A percentile compares a stretch with the other conserved stretches of the same genome.
phyloP scores from a whole-genome alignment of 768 basidiomycete genomes.

The Chlorophyllum brunneum region DNA sequence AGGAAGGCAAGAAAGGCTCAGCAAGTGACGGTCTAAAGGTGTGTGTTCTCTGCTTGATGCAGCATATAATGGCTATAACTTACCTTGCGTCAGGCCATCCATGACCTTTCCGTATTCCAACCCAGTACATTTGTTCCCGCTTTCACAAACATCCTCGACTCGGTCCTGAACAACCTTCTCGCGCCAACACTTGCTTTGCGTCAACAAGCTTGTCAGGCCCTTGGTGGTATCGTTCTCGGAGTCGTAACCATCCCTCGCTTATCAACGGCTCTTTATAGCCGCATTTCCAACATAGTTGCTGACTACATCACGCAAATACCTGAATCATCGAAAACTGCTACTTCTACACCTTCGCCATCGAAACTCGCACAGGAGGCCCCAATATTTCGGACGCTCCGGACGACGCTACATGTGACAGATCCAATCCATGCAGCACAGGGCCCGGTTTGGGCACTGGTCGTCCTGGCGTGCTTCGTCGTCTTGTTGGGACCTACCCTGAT shows the following conservation, averaged over 20 bases:
- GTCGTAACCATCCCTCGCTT: slow-evolving; percentile 44
- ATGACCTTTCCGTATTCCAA: slow-evolving; percentile 61
- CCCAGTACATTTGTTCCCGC: slow-evolving; percentile 67
- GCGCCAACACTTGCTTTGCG: slow-evolving; percentile 64
- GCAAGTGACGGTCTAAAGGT: slow-evolving; percentile 77
- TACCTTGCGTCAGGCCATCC: slow-evolving; percentile 52
- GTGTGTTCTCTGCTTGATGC: slow-evolving; percentile 18
- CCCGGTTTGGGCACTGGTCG: slow-evolving; percentile 73
- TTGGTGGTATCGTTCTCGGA: slow-evolving; percentile 64
- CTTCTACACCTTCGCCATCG: slow-evolving; percentile 22
- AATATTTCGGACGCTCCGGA: slow-evolving; percentile 65
- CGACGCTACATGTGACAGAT: slow-evolving; percentile 52
- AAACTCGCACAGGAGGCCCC: slow-evolving; percentile 36
- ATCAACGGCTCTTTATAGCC: slow-evolving; percentile 36
- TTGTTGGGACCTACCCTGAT: slow-evolving; percentile 58
- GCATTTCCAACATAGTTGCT: slow-evolving; percentile 46
- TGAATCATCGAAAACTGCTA: slow-evolving; percentile 27
- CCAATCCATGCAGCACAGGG: slow-evolving; percentile 66
- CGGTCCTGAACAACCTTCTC: slow-evolving; percentile 59
- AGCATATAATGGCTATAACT: slow-evolving; percentile 4
- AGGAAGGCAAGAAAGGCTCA: slow-evolving; percentile 87
- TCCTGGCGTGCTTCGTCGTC: slow-evolving; percentile 61
- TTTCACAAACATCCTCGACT: slow-evolving; percentile 53
- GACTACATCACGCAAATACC: slow-evolving; percentile 40
- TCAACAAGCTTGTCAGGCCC: slow-evolving; percentile 69